Evolutionary conservation across 768 basidiomycete genomes (phyloP).

Genomic region (Suillus americanus): DNA sequence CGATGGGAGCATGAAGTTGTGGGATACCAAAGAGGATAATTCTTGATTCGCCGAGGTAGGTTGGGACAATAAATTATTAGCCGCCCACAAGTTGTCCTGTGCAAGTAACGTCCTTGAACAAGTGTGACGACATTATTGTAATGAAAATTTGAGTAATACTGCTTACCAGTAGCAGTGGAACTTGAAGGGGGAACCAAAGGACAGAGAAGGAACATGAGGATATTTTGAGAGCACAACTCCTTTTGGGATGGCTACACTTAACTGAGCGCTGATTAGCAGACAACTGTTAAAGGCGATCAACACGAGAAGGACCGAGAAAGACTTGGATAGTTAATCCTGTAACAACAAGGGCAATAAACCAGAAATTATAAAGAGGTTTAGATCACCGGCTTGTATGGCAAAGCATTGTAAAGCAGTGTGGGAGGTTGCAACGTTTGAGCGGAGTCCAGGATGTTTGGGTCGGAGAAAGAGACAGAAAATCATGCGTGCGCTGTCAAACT

Average conservation of each 20-base stretch:
- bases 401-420: background rate
- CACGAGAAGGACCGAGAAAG: background rate
- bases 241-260: background rate
- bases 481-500: constrained; percentile 21
- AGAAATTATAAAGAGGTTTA: background rate
- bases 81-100: background rate
- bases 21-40: background rate
- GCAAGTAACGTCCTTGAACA: background rate
- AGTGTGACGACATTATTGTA: background rate
- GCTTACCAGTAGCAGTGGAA: background rate
- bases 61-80: background rate
- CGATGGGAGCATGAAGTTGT: background rate
- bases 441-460: constrained; percentile 34
- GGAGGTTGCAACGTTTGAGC: constrained; percentile 28
- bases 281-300: background rate
- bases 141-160: too few relatives aligned
- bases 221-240: constrained; percentile 3
- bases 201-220: background rate
- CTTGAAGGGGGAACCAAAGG: background rate
- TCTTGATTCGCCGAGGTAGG: background rate
- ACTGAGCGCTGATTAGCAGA: background rate
- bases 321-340: background rate
- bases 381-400: background rate
- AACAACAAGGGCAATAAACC: background rate
- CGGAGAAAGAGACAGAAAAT: constrained; percentile 27